A percentile compares a stretch with the other conserved stretches of the same genome.
These are phyloP conservation scores for Brasenia schreberi DNA, from an alignment of 164 flowering plant species.

Conservation along the genomic window DNA sequence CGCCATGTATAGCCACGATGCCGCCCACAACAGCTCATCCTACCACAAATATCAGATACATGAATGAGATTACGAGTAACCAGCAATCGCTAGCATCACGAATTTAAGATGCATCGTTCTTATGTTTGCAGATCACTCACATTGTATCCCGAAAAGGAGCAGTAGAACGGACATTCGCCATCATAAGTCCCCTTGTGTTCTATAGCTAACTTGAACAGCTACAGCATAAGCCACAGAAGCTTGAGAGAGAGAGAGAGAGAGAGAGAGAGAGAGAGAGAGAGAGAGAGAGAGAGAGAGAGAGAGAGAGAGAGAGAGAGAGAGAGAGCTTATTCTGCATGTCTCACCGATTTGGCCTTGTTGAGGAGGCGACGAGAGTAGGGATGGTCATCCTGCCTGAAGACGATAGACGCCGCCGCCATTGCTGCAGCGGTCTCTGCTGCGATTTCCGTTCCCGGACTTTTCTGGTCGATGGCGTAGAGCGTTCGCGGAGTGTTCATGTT, in stretches of 20 bases:
- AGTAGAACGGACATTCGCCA: constrained; percentile 94
- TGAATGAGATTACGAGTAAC: no score
- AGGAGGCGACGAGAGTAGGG: constrained; percentile 52
- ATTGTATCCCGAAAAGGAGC: constrained; percentile 83
- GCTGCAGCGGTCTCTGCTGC: constrained; percentile 93
- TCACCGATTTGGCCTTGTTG: constrained; percentile 68
- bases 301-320: not conserved
- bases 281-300: not conserved
- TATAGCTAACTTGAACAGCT: constrained; percentile 68
- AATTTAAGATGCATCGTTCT: no score
- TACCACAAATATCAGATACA: constrained; percentile 12
- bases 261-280: not conserved
- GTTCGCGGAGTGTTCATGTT: constrained; percentile 73
- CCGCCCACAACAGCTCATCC: constrained; percentile 98
- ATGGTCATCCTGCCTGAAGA: constrained; percentile 31
- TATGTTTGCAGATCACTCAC: constrained; percentile 20
- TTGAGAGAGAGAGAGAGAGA: not conserved
- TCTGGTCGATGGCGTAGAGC: constrained; percentile 36
- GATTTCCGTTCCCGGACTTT: constrained; percentile 64
- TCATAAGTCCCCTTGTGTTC: constrained; percentile 56
- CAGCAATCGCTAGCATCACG: no score
- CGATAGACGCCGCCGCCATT: constrained; percentile 72
- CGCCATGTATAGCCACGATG: constrained; percentile 79
- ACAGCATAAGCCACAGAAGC: constrained; percentile 6
- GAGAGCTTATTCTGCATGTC: not conserved